Evolutionary conservation across 805 yeast species (phyloP).

Genomic region (Candida rishiriensis): DNA sequence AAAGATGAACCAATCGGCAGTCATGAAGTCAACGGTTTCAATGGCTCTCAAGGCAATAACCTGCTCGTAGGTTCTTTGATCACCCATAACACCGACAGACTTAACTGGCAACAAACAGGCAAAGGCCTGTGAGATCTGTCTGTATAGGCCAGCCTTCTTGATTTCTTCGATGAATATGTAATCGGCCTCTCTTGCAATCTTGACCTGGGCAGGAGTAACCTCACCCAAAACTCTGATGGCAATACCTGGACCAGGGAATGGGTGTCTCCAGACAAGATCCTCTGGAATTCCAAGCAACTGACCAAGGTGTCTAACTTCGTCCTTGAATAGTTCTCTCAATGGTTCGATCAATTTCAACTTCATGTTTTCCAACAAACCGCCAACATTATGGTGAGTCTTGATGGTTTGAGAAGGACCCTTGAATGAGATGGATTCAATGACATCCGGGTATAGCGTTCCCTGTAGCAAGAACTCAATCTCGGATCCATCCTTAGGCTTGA

Average conservation of each 20-base stretch:
- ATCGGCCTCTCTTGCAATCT: conserved; percentile 97
- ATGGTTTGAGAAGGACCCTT: conserved; percentile 99
- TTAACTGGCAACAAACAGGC: conserved; percentile 96
- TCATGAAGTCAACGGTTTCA: conserved; percentile 97
- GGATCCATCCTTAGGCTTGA: conserved; percentile 82
- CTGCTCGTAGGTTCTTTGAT: conserved; percentile 98
- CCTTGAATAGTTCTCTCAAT: conserved; percentile 96
- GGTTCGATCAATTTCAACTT: conserved; percentile 98
- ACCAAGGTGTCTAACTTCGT: conserved; percentile 96
- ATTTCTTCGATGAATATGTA: conserved; percentile 94
- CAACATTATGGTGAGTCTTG: conserved; percentile 99
- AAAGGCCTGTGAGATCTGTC: conserved; percentile 93
- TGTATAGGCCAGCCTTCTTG: conserved; percentile 85
- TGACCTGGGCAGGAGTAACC: conserved; percentile 89
- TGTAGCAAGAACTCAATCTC: conserved; percentile 91
- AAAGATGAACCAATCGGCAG: conserved; percentile 98
- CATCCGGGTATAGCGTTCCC: conserved; percentile 98
- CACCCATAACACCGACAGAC: conserved; percentile 99
- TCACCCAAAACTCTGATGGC: conserved; percentile 98
- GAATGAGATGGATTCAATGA: conserved; percentile 96
- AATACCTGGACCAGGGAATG: conserved; percentile 99
- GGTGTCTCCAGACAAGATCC: conserved; percentile 99
- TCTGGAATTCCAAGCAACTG: conserved; percentile 92
- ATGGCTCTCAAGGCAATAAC: conserved; percentile 98
- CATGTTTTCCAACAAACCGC: conserved; percentile 97